Evolutionary conservation across 768 basidiomycete species (phyloP), one percentile per base, ranked within the genome.

Genomic region (Mycena epipterygia): DNA sequence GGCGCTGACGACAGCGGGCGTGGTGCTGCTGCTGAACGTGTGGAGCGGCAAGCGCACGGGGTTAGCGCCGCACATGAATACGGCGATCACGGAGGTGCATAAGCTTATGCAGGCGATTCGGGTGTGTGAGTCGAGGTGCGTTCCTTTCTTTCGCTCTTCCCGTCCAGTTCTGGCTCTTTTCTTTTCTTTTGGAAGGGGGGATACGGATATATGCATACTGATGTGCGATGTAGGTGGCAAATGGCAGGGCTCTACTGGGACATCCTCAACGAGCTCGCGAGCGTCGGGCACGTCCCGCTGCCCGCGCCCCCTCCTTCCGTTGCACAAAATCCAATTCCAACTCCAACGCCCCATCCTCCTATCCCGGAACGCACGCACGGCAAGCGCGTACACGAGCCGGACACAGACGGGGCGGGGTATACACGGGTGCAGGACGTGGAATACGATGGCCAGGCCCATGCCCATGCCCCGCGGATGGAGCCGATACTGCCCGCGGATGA

Each of bases 21-120:
- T 92, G 25, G 86, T 93, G 2, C 83, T 93, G 4, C 82, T 93
- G 37, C 81, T 93, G 71, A 90, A 89, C 64, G 88, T 92, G 7
- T 93, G 89, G 92, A 89, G 85, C 67, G 88, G 85, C n/a, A 88
- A 84, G 74, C 82, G 84, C 66, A 84, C 84, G 30, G 87, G 89
- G 13, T 73, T 82, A 33, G 78, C 81, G 3, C 83, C 84, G 6
- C 86, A 90, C 73, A 83, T 85, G 32, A 81, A 82, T 63, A 81
- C 85, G 55, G 88, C 91, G 51, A 83, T 91, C 78, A 80, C 83
- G 44, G 90, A 91, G 73, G 89, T 93, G 7, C 83, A 88, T 61
- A 85, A 85, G 65, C 91, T 89, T 76, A 82, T 91, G 77, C 79
- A 86, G 23, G 82, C 87, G 7, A 81, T 92, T 11, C 81, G 80